Evolutionary conservation across 805 yeast species (phyloP).

Genomic region (Kockiozyma suomiensis): DNA sequence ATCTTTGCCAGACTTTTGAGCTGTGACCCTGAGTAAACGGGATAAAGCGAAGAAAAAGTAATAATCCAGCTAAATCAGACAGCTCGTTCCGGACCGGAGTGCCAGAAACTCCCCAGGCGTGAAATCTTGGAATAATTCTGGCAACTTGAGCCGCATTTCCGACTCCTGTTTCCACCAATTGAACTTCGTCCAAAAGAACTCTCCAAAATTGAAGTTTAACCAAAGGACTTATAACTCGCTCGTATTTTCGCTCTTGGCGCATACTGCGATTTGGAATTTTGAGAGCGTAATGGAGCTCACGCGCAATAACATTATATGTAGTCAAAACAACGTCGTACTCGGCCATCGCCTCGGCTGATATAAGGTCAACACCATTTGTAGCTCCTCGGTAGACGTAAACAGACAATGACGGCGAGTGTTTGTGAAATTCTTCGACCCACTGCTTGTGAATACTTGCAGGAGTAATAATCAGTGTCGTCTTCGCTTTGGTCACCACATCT

Average conservation of each 20-base stretch:
- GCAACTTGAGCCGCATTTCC: conserved; percentile 82
- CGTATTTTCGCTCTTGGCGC: conserved; percentile 34
- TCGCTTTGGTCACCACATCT: conserved; percentile 53
- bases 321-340: conserved; percentile 78
- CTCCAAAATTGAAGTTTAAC: conserved; percentile 86
- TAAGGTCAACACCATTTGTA: conserved; percentile 11
- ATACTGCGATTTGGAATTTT: conserved; percentile 55
- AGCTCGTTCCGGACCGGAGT: conserved; percentile 77
- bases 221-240: conserved; percentile 60
- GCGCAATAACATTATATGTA: conserved; percentile 69
- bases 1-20: conserved; percentile 48
- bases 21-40: conserved; percentile 58
- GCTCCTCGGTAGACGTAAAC: conserved; percentile 57
- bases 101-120: conserved; percentile 97
- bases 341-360: conserved; percentile 56
- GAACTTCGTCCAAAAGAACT: conserved; percentile 90
- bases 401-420: conserved; percentile 62
- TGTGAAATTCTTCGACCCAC: conserved; percentile 75
- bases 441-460: conserved; percentile 84
- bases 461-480: conserved; percentile 79
- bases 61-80: conserved; percentile 68
- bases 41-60: conserved; percentile 63
- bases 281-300: conserved; percentile 81
- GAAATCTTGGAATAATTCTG: conserved; percentile 74
- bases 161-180: conserved; percentile 76